A percentile compares a stretch with the other conserved stretches of the same genome.
Conservation (phyloP, 305 asterid genomes). For the Solanum chacoense region DNA sequence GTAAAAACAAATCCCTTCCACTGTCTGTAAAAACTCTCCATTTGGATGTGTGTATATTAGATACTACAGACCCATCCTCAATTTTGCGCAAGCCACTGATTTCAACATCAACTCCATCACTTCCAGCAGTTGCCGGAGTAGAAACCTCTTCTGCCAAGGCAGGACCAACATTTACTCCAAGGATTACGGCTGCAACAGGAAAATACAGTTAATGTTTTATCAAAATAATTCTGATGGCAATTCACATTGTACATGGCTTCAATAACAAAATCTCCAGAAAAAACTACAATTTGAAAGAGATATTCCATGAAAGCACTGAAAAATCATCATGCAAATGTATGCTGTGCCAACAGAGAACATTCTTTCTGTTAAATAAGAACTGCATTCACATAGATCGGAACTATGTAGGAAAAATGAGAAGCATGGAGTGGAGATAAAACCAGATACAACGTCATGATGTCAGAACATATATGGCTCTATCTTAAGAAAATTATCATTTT, state of each 20-base stretch:
- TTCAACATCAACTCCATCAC: conserved; percentile 20
- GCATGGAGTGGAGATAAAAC: not conserved
- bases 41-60: conserved; percentile 84
- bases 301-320: not conserved
- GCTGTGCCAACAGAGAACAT: not conserved
- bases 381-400: not conserved
- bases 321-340: not conserved
- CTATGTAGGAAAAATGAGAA: not conserved
- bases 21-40: conserved; percentile 93
- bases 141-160: conserved; percentile 67
- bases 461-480: not conserved
- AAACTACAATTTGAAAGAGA: not conserved
- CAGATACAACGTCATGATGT: not conserved
- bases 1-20: conserved; percentile 67
- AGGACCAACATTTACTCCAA: conserved; percentile 42
- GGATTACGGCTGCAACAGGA: conserved; percentile 39
- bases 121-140: conserved; percentile 26
- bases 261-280: not conserved
- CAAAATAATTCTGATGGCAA: not conserved
- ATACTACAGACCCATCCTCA: conserved; percentile 68
- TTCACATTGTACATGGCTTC: not conserved
- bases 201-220: not conserved
- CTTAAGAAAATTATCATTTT: not conserved
- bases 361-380: not conserved
- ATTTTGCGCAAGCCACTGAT: conserved; percentile 35